Base-by-base conservation (phyloP, 257 asterid species). In the Catharanthus roseus region DNA sequence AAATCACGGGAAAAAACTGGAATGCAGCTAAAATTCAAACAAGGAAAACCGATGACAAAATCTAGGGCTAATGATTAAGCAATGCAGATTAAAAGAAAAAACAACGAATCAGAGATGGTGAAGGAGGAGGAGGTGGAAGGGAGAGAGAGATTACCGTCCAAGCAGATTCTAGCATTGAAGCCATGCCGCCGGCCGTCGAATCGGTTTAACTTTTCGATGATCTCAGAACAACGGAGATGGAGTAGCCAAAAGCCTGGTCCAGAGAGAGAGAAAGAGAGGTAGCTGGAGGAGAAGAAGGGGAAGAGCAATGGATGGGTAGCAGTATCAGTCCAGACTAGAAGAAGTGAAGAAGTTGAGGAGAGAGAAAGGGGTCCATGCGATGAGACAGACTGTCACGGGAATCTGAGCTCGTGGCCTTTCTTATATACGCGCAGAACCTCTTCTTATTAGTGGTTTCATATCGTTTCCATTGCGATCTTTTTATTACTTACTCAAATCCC, bases 331-430 rank as follows among this genome's bases (percentile, higher is more conserved):
- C 42, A 38, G 42, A n/a, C n/a, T 38, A 38, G 5, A 38, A 38
- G 5, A 38, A 38, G 42, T 38, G 42, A 38, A 8, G 42, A 38
- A 8, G 24, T 4, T 33, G 51, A 42, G 6, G 77, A 72, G 78
- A 64, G 57, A 6, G 42, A 69, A 26, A 44, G 7, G 70, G 42
- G 81, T 65, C 71, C 79, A 75, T 55, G 69, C 68, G 73, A 72
- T 26, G 76, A 78, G 80, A 77, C 85, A 83, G 85, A 69, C 81
- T 80, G 83, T 70, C 85, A 82, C 70, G 81, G 78, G 85, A 77
- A 80, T 83, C 83, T 80, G 71, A 73, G 74, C 85, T 74, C 81
- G 78, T 80, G 86, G 80, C 74, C 77, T 61, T 77, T 62, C 74
- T 39, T 55, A 64, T 61, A 47, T 74, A 53, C 24, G 3, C 23